Evolutionary conservation across 192 early-diverging fungal genomes (phyloP), one percentile per base, ranked within the genome.

Genomic region (Coemansia pectinata): DNA sequence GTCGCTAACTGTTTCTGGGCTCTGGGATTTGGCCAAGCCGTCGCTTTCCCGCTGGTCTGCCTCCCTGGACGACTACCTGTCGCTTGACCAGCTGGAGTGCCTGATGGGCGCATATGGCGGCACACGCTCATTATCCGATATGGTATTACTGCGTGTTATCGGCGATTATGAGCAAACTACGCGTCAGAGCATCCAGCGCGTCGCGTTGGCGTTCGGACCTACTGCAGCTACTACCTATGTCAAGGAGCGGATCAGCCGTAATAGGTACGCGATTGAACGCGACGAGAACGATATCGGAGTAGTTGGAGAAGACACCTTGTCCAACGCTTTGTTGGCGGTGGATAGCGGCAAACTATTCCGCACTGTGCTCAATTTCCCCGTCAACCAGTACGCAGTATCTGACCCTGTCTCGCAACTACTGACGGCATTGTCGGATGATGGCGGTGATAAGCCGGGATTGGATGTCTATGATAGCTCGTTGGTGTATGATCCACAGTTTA

Each of bases 21-120:
- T 78, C 27, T 78, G 76, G 81, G 55, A 60, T 21, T 58, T 83
- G 21, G 34, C 81, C 14, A 67, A 63, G 9, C 81, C 81, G 7
- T 36, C 63, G 19, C 67, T 83, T 15, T 78, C 81, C n/a, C 66
- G 64, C 48, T 83, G 81, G 81, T 83, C 81, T 39, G 73, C 67
- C 4, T 63, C 62, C 6, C 48, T 83, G 38, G 67, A 68, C 36
- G 81, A 83, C 50, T 83, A 70, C 58, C 66, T 83, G 9, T 34
- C 67, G 14, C 58, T 84, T 40, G 78, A 79, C 63, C 69, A 80
- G 53, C 74, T 84, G n/a, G 83, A 84, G 42, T 23, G 66, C 6
- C 63, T 84, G n/a, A 65, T 66, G 5, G 83, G 77, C 10, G 77
- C 72, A 12, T 84, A 77, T 41, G 15, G 59, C 25, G 83, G 78